Percentiles rank a stretch among this genome's conserved stretches.
These are phyloP conservation scores for Botrytis aclada DNA, from an alignment of 2,329 filamentous ascomycete species.

Conservation along the genomic window DNA sequence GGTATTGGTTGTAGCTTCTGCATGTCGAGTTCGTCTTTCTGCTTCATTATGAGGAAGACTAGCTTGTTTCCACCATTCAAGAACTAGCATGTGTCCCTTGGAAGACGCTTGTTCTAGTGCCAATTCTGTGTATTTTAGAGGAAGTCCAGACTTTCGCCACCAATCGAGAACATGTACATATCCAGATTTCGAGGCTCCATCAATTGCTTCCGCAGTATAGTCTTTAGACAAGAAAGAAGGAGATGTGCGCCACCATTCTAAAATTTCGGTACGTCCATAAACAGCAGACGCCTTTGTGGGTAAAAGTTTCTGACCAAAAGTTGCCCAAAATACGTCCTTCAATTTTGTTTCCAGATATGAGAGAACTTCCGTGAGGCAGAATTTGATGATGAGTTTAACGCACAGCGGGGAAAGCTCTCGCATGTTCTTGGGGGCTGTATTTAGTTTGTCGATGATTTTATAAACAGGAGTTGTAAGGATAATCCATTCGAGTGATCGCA, in stretches of 20 bases:
- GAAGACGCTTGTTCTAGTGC: conserved; percentile 85
- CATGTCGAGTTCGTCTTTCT: conserved; percentile 29
- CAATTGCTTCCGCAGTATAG: conserved; percentile 72
- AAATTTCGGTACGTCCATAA: conserved; percentile 77
- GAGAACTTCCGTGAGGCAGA: conserved; percentile 76
- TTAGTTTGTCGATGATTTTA: conserved; percentile 71
- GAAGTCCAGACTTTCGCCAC: conserved; percentile 81
- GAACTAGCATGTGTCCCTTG: conserved; percentile 77
- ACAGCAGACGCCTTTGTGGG: conserved; percentile 85
- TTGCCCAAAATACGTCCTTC: conserved; percentile 78
- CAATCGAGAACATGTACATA: conserved; percentile 84
- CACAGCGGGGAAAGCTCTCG: conserved; percentile 72
- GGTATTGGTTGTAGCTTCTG: conserved; percentile 23
- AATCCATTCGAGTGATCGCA: conserved; percentile 79
- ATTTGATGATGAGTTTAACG: conserved; percentile 88
- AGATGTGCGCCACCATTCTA: conserved; percentile 89
- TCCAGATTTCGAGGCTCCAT: conserved; percentile 81
- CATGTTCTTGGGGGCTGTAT: conserved; percentile 67
- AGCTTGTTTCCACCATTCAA: conserved; percentile 89
- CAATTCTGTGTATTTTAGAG: conserved; percentile 79
- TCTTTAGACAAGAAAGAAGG: conserved; percentile 81
- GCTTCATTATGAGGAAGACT: conserved; percentile 50
- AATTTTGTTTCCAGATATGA: conserved; percentile 65
- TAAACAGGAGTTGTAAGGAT: conserved; percentile 70
- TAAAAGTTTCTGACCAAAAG: conserved; percentile 76